Percentiles rank a stretch among this genome's conserved stretches.
These are phyloP conservation scores for Irpex lacteus DNA, from an alignment of 1,284 basidiomycete genomes.

Conservation along the genomic window DNA sequence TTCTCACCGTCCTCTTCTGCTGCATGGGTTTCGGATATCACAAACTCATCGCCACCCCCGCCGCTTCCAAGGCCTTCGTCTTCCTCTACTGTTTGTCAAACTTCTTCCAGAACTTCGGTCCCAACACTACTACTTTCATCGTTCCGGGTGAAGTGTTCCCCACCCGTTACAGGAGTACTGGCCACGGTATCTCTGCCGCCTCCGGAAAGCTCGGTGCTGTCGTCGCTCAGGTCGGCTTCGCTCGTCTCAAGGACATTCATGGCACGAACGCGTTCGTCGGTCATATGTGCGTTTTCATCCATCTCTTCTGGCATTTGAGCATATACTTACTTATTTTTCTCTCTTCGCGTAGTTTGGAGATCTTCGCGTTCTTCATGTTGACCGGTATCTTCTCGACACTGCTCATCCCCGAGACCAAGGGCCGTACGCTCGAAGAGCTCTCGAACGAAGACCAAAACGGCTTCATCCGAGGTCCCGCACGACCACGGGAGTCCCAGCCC, in stretches of 20 bases:
- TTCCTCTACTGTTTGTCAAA: conserved; percentile 76
- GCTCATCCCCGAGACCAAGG: conserved; percentile 76
- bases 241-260: conserved; percentile 65
- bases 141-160: conserved; percentile 87
- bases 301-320: neutral
- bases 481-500: conserved; percentile 2
- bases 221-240: conserved; percentile 79
- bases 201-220: conserved; percentile 84
- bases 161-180: conserved; percentile 81
- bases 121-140: conserved; percentile 82
- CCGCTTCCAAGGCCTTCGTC: conserved; percentile 65
- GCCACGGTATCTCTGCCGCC: conserved; percentile 84
- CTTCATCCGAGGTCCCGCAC: conserved; percentile 41
- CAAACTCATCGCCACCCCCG: conserved; percentile 52
- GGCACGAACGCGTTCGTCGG: conserved; percentile 58
- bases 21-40: conserved; percentile 64
- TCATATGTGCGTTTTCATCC: conserved; percentile 48
- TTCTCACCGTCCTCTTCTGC: conserved; percentile 64
- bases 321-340: neutral
- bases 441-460: conserved; percentile 69
- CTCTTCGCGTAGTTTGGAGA: conserved; percentile 45
- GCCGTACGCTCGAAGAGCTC: conserved; percentile 63
- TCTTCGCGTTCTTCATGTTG: conserved; percentile 80
- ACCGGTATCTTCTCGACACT: conserved; percentile 78
- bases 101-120: conserved; percentile 78